These are phyloP conservation scores for Nyssa sinensis DNA, from an alignment of 148 eudicot genomes.

Conservation along the genomic window DNA sequence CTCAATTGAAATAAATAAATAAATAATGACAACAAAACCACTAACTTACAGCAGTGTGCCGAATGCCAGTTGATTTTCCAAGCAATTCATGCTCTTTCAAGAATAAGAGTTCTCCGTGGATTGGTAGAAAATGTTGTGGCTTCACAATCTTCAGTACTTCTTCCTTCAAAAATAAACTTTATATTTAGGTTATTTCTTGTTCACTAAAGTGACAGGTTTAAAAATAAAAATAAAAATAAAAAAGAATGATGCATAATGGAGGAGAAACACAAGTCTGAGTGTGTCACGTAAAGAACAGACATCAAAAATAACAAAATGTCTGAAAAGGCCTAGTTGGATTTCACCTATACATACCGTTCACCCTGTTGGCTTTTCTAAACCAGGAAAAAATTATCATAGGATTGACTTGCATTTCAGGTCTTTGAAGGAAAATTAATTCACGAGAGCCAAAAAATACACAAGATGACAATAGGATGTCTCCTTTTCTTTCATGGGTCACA, in stretches of 20 bases:
- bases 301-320: no score
- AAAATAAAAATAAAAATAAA: no score
- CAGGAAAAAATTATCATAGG: background rate
- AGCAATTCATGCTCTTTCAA: slow-evolving; percentile 95
- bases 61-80: slow-evolving; percentile 89
- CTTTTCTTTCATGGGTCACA: background rate
- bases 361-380: no score
- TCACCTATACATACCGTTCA: no score
- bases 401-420: background rate
- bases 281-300: no score
- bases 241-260: no score
- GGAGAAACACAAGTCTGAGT: no score
- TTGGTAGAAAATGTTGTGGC: slow-evolving; percentile 97
- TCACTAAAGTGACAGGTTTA: no score
- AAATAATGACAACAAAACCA: background rate
- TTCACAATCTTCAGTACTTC: slow-evolving; percentile 92
- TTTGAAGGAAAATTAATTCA: background rate
- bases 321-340: no score
- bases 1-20: background rate
- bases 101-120: slow-evolving; percentile 95
- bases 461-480: background rate
- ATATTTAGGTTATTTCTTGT: slow-evolving; percentile 5
- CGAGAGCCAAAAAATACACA: background rate
- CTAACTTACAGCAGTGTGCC: slow-evolving; percentile 81
- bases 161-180: no score